phyloP scores from a whole-genome alignment of 805 yeast species.

The Yamadazyma sp. region DNA sequence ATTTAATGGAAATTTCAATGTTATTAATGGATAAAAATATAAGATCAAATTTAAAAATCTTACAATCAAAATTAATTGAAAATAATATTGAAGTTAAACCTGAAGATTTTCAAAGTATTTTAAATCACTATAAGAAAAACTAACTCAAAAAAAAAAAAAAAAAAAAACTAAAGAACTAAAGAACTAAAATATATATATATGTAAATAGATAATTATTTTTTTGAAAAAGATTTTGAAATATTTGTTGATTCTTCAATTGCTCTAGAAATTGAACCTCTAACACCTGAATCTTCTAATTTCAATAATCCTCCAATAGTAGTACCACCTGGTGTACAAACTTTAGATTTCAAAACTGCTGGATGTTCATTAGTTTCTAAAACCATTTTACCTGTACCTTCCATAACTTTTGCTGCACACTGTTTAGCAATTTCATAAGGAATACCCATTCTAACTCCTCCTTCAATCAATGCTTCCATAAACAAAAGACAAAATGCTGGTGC shows the following conservation, averaged over 20 bases:
- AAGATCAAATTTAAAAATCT: conserved; percentile 23
- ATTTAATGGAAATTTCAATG: conserved; percentile 34
- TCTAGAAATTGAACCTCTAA: conserved; percentile 81
- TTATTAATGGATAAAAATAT: conserved; percentile 36
- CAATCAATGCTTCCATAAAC: conserved; percentile 88
- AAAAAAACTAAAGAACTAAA: background rate
- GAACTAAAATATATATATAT: background rate
- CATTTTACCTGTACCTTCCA: conserved; percentile 94
- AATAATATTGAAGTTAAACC: conserved; percentile 29
- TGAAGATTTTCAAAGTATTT: conserved; percentile 22
- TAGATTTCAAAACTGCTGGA: conserved; percentile 83
- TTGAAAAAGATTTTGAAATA: conserved; percentile 56
- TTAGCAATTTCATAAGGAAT: conserved; percentile 80
- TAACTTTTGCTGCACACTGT: conserved; percentile 86
- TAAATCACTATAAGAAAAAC: conserved; percentile 2
- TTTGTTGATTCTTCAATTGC: conserved; percentile 92
- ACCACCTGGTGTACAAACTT: conserved; percentile 96
- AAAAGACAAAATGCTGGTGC: conserved; percentile 93
- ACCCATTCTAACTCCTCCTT: conserved; percentile 94
- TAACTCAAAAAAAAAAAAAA: background rate
- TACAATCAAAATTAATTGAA: conserved; percentile 30
- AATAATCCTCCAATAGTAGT: conserved; percentile 94
- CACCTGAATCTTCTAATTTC: conserved; percentile 87
- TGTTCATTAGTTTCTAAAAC: conserved; percentile 76
- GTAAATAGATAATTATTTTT: conserved; percentile 20